These are phyloP conservation scores for Takashimella koratensis DNA, from an alignment of 1,284 basidiomycete genomes.

Conservation along the genomic window DNA sequence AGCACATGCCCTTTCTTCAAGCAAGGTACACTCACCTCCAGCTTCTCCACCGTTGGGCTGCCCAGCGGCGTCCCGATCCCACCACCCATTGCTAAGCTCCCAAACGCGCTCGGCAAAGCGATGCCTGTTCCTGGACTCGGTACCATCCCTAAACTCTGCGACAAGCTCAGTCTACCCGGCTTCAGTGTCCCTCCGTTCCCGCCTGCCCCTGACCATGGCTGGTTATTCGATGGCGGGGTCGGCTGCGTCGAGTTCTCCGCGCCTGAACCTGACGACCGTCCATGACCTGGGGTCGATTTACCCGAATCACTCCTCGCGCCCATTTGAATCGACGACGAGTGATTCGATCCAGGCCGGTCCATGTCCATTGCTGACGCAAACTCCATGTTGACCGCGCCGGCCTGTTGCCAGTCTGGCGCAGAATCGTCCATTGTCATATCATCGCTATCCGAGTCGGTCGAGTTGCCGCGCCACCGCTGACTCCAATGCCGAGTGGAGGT, in stretches of 20 bases:
- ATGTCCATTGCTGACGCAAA: slow-evolving; percentile 47
- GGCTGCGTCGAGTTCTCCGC: slow-evolving; percentile 4
- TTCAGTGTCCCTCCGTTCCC: slow-evolving; percentile 3
- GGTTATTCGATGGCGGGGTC: slow-evolving; percentile 14
- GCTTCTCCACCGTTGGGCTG: slow-evolving; percentile 38
- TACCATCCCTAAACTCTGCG: slow-evolving; percentile 18
- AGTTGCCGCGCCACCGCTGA: slow-evolving; percentile 8
- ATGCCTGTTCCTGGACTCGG: slow-evolving; percentile 33
- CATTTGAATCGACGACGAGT: slow-evolving; percentile 7
- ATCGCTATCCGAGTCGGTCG: slow-evolving; percentile 36
- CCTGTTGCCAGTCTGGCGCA: slow-evolving; percentile 11
- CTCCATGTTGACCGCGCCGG: slow-evolving; percentile 39
- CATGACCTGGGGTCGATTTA: slow-evolving; percentile 19
- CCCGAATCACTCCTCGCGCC: slow-evolving; percentile 9
- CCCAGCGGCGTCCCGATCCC: slow-evolving; percentile 34
- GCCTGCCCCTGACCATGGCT: slow-evolving; percentile 6
- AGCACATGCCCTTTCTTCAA: no score
- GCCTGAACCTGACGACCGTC: not conserved
- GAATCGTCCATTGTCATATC: slow-evolving; percentile 30
- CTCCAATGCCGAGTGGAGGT: not conserved
- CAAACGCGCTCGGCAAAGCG: slow-evolving; percentile 38
- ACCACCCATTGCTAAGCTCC: slow-evolving; percentile 33
- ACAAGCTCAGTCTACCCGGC: not conserved
- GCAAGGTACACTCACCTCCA: slow-evolving; percentile 33
- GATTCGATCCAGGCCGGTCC: slow-evolving; percentile 26